Base-by-base conservation (phyloP, 805 yeast genomes). In the Kazachstania africana region DNA sequence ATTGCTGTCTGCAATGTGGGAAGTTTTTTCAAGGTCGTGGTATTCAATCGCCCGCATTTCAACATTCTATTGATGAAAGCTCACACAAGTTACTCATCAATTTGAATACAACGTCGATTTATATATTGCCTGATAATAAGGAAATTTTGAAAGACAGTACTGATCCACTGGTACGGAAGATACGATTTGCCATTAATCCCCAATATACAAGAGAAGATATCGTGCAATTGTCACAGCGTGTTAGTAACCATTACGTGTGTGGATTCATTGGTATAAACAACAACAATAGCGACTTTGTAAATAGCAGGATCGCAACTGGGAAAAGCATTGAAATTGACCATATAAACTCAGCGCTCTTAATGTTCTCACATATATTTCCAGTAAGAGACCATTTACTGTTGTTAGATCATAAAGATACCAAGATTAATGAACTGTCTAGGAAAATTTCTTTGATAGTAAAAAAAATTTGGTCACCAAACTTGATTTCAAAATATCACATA, bases 1-100 rank as follows among this genome's bases (percentile, higher is more conserved):
- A 80, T 44, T 73, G 81, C 20, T 82, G 94, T 47, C 55, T 82
- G 14, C 66, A 65, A 0, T 82, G 94, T 55, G 88, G 87, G 21
- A 75, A 69, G 44, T 82, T 72, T 53, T 66, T 72, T 32, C 77
- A 74, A 42, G 94, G 94, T 1, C 62, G 84, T 16, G 68, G 73
- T 1, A 59, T 54, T 35, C 50, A 67, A n/a, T 70, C 87, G 0
- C 75, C 75, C 15, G 85, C 87, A 0, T 78, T 72, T 44, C 47
- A 60, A 12, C 94, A 82, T 49, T 66, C 84, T 2, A 61, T 81
- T 13, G 65, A 73, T 35, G 68, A 63, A 4, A 63, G 67, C 42
- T 87, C 78, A 42, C 88, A 79, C 45, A 80, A 72, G 48, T 65
- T 78, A 1, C 81, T 59, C 45, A 60, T 81, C 30, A 76, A 69